A percentile compares a stretch with the other conserved stretches of the same genome.
Evolutionary conservation across 257 asterid species (phyloP).

Genomic region (Plantago major): DNA sequence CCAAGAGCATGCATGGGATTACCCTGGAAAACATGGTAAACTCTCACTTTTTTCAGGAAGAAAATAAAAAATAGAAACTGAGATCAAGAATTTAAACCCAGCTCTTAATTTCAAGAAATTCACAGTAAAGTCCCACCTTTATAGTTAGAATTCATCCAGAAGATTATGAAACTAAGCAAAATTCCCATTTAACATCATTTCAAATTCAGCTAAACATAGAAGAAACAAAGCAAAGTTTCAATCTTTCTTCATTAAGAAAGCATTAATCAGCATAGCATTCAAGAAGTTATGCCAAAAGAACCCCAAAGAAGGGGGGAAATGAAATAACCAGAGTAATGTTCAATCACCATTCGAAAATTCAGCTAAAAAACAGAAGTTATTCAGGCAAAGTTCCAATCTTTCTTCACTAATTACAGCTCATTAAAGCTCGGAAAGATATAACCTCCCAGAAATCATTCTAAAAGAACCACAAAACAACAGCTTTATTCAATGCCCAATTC

Average conservation of each 20-base stretch:
- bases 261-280: background rate
- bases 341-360: background rate
- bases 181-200: background rate
- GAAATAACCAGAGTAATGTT: background rate
- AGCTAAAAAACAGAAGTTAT: background rate
- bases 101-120: background rate
- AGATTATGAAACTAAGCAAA: too few relatives aligned
- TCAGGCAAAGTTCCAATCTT: background rate
- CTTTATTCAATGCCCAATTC: too few relatives aligned
- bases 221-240: background rate
- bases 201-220: background rate
- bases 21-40: slow-evolving; percentile 43
- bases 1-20: slow-evolving; percentile 64
- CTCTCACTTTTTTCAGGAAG: background rate
- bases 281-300: background rate
- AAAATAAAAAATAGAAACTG: too few relatives aligned
- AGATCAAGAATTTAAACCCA: background rate
- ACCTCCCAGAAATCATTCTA: too few relatives aligned
- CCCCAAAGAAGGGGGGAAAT: background rate
- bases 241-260: background rate
- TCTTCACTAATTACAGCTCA: background rate
- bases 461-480: too few relatives aligned
- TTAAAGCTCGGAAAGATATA: background rate
- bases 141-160: too few relatives aligned
- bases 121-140: background rate